phyloP scores from a whole-genome alignment of 192 early-diverging fungal genomes.

The Chytriomyces sp. region DNA sequence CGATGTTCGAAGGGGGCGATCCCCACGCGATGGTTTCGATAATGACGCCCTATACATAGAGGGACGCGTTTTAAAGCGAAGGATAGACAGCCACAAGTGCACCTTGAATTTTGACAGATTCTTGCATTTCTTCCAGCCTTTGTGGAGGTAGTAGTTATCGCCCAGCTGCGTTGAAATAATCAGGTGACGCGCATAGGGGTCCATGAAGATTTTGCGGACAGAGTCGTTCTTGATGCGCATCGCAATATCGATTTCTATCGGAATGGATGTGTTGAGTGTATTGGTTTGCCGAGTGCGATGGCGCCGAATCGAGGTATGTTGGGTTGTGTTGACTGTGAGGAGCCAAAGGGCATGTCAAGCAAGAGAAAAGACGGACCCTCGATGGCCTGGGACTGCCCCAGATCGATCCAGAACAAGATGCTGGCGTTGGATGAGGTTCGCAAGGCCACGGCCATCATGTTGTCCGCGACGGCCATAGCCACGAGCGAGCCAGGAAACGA shows the following conservation, averaged over 20 bases:
- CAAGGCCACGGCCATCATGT: conserved; percentile 80
- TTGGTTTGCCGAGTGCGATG: background rate
- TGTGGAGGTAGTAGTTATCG: conserved; percentile 88
- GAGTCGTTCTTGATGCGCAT: conserved; percentile 58
- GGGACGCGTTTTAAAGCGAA: background rate
- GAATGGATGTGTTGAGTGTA: conserved; percentile 1
- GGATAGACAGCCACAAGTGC: background rate
- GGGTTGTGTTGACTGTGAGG: background rate
- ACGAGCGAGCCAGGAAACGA: conserved; percentile 76
- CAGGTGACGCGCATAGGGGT: conserved; percentile 87
- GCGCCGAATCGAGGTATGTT: background rate
- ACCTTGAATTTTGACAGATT: conserved; percentile 78
- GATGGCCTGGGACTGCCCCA: conserved; percentile 77
- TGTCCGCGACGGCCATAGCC: conserved; percentile 78
- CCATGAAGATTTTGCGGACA: conserved; percentile 78
- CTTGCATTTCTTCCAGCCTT: conserved; percentile 84
- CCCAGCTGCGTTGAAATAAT: conserved; percentile 86
- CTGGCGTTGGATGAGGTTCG: conserved; percentile 40
- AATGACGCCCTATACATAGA: conserved; percentile 72
- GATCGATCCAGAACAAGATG: conserved; percentile 80
- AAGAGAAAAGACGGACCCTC: conserved; percentile 56
- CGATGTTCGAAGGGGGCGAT: conserved; percentile 46
- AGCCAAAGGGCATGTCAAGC: background rate
- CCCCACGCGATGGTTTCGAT: conserved; percentile 95
- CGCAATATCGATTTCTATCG: conserved; percentile 72